These are phyloP conservation scores for Populus tremula DNA, from an alignment of 345 rosid genomes.

Conservation along the genomic window DNA sequence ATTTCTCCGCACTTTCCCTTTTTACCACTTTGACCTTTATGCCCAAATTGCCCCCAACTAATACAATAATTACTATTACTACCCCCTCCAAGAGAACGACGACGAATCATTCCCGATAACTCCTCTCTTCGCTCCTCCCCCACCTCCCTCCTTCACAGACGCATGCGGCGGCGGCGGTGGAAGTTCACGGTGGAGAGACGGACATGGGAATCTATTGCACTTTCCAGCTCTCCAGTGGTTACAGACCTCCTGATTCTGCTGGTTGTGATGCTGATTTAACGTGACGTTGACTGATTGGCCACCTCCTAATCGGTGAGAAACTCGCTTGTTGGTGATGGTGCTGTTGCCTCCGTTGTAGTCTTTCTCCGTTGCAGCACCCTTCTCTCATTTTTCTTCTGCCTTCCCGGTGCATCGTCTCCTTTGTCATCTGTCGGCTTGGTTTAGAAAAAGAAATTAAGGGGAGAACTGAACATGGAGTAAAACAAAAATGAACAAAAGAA, in stretches of 20 bases:
- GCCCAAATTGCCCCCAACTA: slow-evolving; percentile 43
- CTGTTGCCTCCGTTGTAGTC: too few species aligned
- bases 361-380: too few species aligned
- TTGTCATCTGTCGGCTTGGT: too few species aligned
- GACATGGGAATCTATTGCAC: slow-evolving; percentile 66
- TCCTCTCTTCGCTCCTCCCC: slow-evolving; percentile 45
- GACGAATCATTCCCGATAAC: slow-evolving; percentile 49
- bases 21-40: slow-evolving; percentile 9
- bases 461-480: too few species aligned
- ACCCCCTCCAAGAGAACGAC: slow-evolving; percentile 58
- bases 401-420: too few species aligned
- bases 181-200: slow-evolving; percentile 21
- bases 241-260: slow-evolving; percentile 60
- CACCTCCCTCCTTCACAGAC: slow-evolving; percentile 29
- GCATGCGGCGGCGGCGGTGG: slow-evolving; percentile 34
- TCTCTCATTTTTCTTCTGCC: too few species aligned
- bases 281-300: slow-evolving; percentile 12
- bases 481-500: too few species aligned
- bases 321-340: slow-evolving; percentile 28
- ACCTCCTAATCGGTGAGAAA: slow-evolving; percentile 64
- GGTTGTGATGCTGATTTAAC: not conserved
- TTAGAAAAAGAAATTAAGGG: too few species aligned
- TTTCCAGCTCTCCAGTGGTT: slow-evolving; percentile 82
- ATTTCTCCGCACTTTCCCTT: slow-evolving; percentile 9
- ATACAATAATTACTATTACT: slow-evolving; percentile 40